Evolutionary conservation across 129 eudicot species (phyloP).

Genomic region (Daucus carota): DH1_v3.0 NC_030386.2:33634001-33634500

Average conservation of each 20-base stretch:
- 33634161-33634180: no score
- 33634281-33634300: conserved; percentile 42
- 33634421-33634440: no score
- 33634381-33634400: neutral
- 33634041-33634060: neutral
- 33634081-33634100: neutral
- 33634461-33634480: neutral
- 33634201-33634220: no score
- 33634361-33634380: neutral
- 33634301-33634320: conserved; percentile 51
- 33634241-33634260: neutral
- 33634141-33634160: no score
- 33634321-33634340: conserved; percentile 58
- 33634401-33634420: neutral
- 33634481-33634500: neutral
- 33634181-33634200: no score
- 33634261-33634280: neutral
- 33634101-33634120: neutral
- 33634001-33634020: neutral
- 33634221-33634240: neutral
- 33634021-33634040: no score
- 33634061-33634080: neutral
- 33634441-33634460: neutral
- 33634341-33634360: conserved; percentile 61
- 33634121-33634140: neutral